phyloP scores from a whole-genome alignment of 495 filamentous ascomycete species.

The Neurospora sublineolata region DNA sequence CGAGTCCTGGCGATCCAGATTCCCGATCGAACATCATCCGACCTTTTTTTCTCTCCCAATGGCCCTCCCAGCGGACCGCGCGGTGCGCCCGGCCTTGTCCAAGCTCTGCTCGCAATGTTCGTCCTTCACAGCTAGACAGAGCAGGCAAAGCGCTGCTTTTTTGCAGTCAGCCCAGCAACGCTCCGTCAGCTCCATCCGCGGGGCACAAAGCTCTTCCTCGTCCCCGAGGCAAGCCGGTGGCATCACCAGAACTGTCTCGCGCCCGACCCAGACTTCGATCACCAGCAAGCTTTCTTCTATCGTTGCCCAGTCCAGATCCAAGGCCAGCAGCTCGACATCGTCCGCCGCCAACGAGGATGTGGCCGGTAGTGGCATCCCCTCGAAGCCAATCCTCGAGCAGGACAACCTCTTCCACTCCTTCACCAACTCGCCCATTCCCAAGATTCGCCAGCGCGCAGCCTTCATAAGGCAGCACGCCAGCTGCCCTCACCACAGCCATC shows the following conservation, averaged over 20 bases:
- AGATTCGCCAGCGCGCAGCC: slow-evolving; percentile 72
- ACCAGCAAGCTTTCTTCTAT: slow-evolving; percentile 13
- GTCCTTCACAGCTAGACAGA: slow-evolving; percentile 6
- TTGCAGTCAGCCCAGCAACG: slow-evolving; percentile 9
- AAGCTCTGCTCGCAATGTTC: slow-evolving; percentile 22
- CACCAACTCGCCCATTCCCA: slow-evolving; percentile 72
- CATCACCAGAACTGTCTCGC: not conserved
- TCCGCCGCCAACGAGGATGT: not conserved
- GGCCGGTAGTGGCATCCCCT: not conserved
- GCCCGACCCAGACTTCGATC: not conserved
- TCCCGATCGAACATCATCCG: not conserved
- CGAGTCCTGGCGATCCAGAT: not conserved
- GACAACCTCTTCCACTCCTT: slow-evolving; percentile 91
- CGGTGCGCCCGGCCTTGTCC: slow-evolving; percentile 19
- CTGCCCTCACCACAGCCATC: slow-evolving; percentile 82
- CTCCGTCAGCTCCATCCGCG: slow-evolving; percentile 3
- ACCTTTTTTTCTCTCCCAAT: slow-evolving; percentile 2
- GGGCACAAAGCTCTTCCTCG: slow-evolving; percentile 1
- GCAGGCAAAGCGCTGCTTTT: slow-evolving; percentile 10
- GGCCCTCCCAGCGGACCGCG: slow-evolving; percentile 19
- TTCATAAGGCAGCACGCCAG: slow-evolving; percentile 84
- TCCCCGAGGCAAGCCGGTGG: not conserved
- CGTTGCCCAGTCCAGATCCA: slow-evolving; percentile 7
- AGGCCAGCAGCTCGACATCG: not conserved
- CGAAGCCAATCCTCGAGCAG: slow-evolving; percentile 44